Conservation (phyloP, 2,329 filamentous ascomycete species). For the Nemania serpens region DNA sequence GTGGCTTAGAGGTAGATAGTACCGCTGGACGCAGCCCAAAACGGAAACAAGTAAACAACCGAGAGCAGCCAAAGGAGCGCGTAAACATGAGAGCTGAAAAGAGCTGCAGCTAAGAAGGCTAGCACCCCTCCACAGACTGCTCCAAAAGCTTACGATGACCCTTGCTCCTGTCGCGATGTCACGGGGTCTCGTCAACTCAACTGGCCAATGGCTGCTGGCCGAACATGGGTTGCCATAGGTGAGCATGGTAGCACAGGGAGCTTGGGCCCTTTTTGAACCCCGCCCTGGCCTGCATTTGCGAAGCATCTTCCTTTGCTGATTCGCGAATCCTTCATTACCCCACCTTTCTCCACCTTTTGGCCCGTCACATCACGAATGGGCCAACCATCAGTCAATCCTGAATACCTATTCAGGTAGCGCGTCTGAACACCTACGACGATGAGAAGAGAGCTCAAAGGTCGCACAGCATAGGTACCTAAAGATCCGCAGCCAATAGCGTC, state of each 20-base stretch:
- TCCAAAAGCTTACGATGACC: constrained; percentile 18
- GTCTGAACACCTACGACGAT: no score
- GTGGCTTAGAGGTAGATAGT: not conserved
- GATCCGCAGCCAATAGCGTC: not conserved
- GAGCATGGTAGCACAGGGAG: constrained; percentile 15
- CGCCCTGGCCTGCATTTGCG: constrained; percentile 18
- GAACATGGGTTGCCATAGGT: constrained; percentile 5
- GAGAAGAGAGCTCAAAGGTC: constrained; percentile 4
- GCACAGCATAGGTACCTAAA: constrained; percentile 10
- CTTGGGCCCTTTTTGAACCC: constrained; percentile 25
- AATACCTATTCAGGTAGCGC: no score
- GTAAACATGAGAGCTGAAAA: constrained; percentile 7
- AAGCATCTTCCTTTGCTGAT: constrained; percentile 8
- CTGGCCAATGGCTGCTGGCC: constrained; percentile 17
- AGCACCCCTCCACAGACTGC: constrained; percentile 6
- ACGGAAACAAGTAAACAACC: constrained; percentile 31
- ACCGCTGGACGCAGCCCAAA: constrained; percentile 12
- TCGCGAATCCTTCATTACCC: constrained; percentile 24
- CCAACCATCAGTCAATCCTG: constrained; percentile 17
- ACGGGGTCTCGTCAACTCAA: constrained; percentile 25
- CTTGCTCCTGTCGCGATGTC: constrained; percentile 29
- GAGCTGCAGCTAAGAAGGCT: constrained; percentile 20
- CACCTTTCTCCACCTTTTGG: constrained; percentile 14
- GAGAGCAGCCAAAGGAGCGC: constrained; percentile 1
- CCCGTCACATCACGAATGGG: constrained; percentile 17